Base-by-base conservation (phyloP, 108 stramenopile species). In the Conticribra guillardii region DNA sequence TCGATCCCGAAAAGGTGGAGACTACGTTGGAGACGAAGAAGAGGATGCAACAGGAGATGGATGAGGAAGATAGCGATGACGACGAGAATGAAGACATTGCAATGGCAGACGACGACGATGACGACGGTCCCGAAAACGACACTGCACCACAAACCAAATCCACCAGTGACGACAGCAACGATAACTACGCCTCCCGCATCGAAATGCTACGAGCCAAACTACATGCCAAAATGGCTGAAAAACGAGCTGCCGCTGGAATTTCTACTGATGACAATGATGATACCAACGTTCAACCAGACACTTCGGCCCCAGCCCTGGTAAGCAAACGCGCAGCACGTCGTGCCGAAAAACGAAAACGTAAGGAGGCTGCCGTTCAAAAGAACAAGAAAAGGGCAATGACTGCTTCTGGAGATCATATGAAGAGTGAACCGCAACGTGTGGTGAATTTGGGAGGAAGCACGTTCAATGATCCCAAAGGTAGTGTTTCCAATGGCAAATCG, bases 291-390 rank as follows among this genome's bases (percentile, higher is more conserved):
- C 31, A 49, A 26, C 22, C 71, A 70, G 37, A 41, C 37, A 56
- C 88, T 81, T 30, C 88, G 67, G 41, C 68, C 52, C 60, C 73
- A 28, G 64, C 58, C 29, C 67, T 55, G 58, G 86, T 95, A 31
- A 89, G 88, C 67, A 95, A 95, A 73, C 88, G 94, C 30, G 94
- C 94, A 7, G 91, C 91, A 21, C 86, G 94, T 21, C 79, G 93
- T 3, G 89, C 87, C 31, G 90, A 91, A 67, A 94, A 91, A 73
- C 75, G 70, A 53, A 77, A 81, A 37, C 80, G 93, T 2, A 63
- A 87, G 62, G 89, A 93, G 67, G 89, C 87, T 51, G 91, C 91
- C 34, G 69, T 54, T 29, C 69, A 69, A 54, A 86, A 85, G 41
- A 83, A 86, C 45, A 80, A 76, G 66, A 70, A 70, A 53, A 62